Base-by-base conservation (phyloP, 2,329 filamentous ascomycete genomes). In the Apiospora marii region DNA sequence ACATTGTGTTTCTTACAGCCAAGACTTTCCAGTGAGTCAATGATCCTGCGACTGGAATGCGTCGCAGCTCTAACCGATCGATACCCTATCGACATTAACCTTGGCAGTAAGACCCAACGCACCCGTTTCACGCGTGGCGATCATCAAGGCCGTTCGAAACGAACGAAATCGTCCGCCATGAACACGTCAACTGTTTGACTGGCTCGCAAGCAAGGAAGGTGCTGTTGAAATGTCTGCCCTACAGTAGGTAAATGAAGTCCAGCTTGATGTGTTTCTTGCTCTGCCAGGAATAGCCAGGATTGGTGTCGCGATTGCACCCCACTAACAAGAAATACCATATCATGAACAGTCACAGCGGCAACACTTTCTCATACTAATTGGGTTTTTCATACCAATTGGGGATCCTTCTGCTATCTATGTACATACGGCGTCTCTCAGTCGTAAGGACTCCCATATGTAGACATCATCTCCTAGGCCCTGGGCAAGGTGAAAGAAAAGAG, bases 41-140 rank as follows among this genome's bases (percentile, higher is more conserved):
- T 10, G 10, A 64, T 64, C 34, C 34, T 64, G 58, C 19, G 58
- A 64, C 58, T 41, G 58, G 58, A 64, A 41, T 34, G 58, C 16
- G 58, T 64, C 58, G 58, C 58, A 64, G 34, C 34, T 64, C 58
- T 64, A 64, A 22, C 58, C 30, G 30, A 22, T 27, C 22, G 8
- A 16, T 37, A 12, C 53, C 53, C 53, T 61, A 53, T 24, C 22
- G 19, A 64, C 34, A 30, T 37, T 24, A n/a, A 64, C 41, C 34
- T 64, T 64, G 58, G 58, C 58, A 64, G 34, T 14, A 24, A 41
- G 34, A 64, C 34, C 30, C 58, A 64, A 64, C 22, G 34, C 58
- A 14, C 34, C 58, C 58, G 58, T 64, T 64, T 64, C 58, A 64
- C 58, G 27, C n/a, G 58, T 22, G 58, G 22, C 30, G 58, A 64